These are phyloP conservation scores for Eucalyptus melliodora DNA, from an alignment of 345 rosid genomes.

Conservation along the genomic window DNA sequence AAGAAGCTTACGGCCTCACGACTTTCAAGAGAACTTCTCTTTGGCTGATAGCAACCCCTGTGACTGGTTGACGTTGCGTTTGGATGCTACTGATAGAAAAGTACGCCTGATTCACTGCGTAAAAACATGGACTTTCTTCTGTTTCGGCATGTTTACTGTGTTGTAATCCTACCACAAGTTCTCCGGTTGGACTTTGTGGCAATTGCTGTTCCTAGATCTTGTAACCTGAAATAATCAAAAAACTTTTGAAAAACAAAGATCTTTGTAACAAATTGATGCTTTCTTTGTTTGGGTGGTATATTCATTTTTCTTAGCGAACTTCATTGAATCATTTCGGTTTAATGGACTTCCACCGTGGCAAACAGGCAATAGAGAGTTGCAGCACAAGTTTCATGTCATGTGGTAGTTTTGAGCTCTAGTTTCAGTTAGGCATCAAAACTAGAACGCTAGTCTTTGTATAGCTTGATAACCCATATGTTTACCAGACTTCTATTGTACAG, in stretches of 20 bases:
- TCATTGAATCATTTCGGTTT: neutral
- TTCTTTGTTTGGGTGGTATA: neutral
- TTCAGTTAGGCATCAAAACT: neutral
- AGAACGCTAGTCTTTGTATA: neutral
- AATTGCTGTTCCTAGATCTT: neutral
- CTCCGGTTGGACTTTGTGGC: neutral
- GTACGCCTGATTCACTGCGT: neutral
- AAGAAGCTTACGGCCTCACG: constrained; percentile 26
- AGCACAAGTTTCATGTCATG: neutral
- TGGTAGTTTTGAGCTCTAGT: neutral
- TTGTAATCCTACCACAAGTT: neutral
- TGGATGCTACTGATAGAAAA: neutral
- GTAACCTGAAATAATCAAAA: neutral
- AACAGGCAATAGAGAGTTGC: neutral
- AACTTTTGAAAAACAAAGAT: neutral
- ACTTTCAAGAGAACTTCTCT: constrained; percentile 40
- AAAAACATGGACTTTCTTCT: neutral
- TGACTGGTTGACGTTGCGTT: neutral
- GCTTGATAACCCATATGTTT: neutral
- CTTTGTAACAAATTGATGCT: neutral
- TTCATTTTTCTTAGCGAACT: neutral
- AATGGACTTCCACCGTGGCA: neutral
- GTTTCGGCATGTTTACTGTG: neutral
- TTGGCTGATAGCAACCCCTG: neutral
- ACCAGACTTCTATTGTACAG: neutral